Evolutionary conservation across 2,329 filamentous ascomycete species (phyloP).

Genomic region (Reticulascus tulasneorum): DNA sequence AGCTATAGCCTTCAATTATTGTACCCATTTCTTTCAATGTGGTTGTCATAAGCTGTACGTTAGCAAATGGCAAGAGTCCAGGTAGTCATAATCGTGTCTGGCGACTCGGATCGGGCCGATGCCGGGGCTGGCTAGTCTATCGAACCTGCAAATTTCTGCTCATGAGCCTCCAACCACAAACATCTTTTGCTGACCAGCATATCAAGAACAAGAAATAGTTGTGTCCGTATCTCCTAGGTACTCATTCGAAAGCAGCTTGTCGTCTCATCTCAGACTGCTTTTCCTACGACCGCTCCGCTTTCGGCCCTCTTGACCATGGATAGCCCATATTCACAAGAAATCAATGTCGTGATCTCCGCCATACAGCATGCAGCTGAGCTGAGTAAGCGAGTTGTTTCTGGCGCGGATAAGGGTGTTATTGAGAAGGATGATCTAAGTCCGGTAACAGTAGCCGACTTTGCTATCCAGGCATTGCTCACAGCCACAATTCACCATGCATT

Average conservation of each 20-base stretch:
- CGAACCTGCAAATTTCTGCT: not conserved
- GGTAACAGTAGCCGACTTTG: constrained; percentile 58
- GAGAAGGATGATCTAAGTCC: constrained; percentile 53
- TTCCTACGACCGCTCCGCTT: not conserved
- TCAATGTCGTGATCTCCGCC: constrained; percentile 37
- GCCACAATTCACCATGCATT: constrained; percentile 46
- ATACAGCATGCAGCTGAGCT: constrained; percentile 43
- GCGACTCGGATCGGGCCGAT: no score
- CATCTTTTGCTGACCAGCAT: not conserved
- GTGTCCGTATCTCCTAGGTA: not conserved
- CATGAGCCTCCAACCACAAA: no score
- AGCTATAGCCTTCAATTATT: no score
- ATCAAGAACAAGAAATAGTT: no score
- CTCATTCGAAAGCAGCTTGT: no score
- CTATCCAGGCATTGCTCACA: constrained; percentile 53
- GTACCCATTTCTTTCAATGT: no score
- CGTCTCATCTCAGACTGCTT: not conserved
- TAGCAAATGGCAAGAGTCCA: no score
- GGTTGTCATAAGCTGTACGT: no score
- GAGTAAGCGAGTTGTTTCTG: constrained; percentile 44
- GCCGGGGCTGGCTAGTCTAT: not conserved
- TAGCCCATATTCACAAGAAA: constrained; percentile 37
- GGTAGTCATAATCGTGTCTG: no score
- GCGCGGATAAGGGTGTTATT: constrained; percentile 45
- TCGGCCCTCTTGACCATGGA: constrained; percentile 28